Conservation (phyloP, 2,329 filamentous ascomycete genomes). For the Orbilia oligospora region DNA sequence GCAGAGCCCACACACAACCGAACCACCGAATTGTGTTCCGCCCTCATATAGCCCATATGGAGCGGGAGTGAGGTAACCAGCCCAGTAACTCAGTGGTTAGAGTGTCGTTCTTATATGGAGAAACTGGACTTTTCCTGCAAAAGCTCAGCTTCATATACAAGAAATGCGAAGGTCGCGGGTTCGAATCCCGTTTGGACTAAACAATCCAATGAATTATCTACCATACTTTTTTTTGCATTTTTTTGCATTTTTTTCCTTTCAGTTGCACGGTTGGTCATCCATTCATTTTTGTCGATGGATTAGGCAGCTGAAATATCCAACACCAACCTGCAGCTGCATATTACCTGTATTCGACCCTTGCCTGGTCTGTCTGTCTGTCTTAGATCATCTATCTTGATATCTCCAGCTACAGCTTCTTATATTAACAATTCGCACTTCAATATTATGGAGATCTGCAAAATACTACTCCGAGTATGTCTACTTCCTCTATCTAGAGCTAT, state of each 20-base stretch:
- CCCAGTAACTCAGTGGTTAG: constrained; percentile 61
- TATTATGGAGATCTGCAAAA: no score
- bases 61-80: constrained; percentile 48
- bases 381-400: no score
- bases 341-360: not conserved
- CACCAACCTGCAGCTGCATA: not conserved
- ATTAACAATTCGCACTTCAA: no score
- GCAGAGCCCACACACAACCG: not conserved
- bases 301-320: constrained; percentile 16
- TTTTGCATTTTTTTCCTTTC: constrained; percentile 21
- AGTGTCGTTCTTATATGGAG: constrained; percentile 61
- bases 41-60: constrained; percentile 23
- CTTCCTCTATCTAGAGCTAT: no score
- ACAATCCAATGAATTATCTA: constrained; percentile 49
- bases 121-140: constrained; percentile 17
- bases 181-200: constrained; percentile 61
- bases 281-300: constrained; percentile 21
- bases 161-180: constrained; percentile 61
- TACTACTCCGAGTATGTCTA: no score
- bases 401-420: no score
- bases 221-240: constrained; percentile 34
- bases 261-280: not conserved
- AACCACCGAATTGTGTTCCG: constrained; percentile 6
- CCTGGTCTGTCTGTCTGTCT: no score
- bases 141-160: constrained; percentile 54